Evolutionary conservation across 2,329 filamentous ascomycete species (phyloP), one percentile per base, ranked within the genome.

Genomic region (Sclerotinia borealis): DNA sequence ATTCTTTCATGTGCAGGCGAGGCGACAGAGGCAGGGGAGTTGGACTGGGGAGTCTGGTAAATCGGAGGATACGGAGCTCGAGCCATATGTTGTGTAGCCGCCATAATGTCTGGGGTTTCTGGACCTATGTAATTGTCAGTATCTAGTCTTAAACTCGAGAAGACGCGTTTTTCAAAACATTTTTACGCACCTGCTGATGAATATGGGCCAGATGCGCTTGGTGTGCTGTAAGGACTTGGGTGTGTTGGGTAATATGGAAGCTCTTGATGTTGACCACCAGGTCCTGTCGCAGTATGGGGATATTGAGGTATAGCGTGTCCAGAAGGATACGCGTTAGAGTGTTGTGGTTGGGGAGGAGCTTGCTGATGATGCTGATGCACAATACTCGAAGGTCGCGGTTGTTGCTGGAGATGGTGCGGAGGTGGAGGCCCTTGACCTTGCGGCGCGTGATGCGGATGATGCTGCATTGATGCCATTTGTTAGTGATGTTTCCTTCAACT

Each of bases 11-110:
- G 93, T 63, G 92, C 91, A 27, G 92, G 89, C 39, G 93, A 97
- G 67, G 93, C 90, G 71, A 97, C 93, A 58, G 93, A 96, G 45
- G 92, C 91, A 55, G 93, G 93, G 62, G 93, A 96, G 77, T 93
- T 96, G 63, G 93, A 96, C 79, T 97, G 93, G 62, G 93, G 92
- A 22, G 93, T 96, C 77, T 97, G 91, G 76, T 97, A 97, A 37
- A 82, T 83, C 75, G 96, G 96, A 65, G 92, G 91, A 70, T 93
- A 93, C 75, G 96, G 96, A 52, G 81, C 76, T 55, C 81, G 76
- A 71, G 85, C 82, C 77, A 91, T 89, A 90, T 86, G 83, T 74
- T 81, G 78, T 67, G 79, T 79, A 72, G 84, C 81, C 78, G 87
- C 88, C 83, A 85, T 88, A 80, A 87, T 87, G 69, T 86, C 84